Evolutionary conservation across 345 rosid genomes (phyloP).

Genomic region (Acer saccharum): DNA sequence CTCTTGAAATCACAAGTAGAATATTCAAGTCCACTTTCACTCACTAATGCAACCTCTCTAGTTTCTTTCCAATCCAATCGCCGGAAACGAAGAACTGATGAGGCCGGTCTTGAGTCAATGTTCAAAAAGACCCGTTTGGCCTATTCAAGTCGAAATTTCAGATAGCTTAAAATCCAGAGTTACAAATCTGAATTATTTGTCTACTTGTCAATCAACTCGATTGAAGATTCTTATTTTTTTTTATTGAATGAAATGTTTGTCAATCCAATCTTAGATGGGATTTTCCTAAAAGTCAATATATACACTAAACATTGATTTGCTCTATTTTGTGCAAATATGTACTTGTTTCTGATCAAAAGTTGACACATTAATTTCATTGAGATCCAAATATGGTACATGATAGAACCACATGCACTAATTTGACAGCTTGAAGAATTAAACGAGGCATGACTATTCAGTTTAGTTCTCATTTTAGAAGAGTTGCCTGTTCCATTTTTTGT

Average conservation of each 20-base stretch:
- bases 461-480: neutral
- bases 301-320: neutral
- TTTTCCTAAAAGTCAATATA: neutral
- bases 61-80: neutral
- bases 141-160: slow-evolving; percentile 8
- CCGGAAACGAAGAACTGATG: slow-evolving; percentile 21
- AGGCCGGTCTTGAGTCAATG: neutral
- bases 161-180: slow-evolving; percentile 21
- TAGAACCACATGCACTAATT: no score
- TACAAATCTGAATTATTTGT: neutral
- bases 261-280: neutral
- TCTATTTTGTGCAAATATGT: no score
- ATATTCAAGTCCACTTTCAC: neutral
- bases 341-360: no score
- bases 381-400: no score
- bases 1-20: slow-evolving; percentile 10
- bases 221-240: neutral
- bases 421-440: no score
- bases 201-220: neutral
- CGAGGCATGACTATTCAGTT: no score
- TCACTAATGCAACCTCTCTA: no score
- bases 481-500: neutral
- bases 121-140: slow-evolving; percentile 11
- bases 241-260: neutral
- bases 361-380: no score